phyloP scores from a whole-genome alignment of 306 rosid genomes.

The Cicer bijugum region DNA sequence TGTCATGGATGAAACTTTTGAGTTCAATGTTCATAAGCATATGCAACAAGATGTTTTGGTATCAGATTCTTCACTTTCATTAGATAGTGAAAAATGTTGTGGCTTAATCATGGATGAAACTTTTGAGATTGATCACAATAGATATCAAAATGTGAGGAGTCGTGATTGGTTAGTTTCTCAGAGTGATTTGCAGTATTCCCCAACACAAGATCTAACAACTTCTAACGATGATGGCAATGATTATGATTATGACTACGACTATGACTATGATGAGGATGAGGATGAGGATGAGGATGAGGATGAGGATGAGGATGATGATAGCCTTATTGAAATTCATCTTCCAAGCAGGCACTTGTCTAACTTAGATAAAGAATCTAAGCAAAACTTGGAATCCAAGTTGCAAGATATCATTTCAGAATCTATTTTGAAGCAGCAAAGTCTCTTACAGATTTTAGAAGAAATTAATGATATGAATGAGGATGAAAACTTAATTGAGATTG shows the following conservation, averaged over 20 bases:
- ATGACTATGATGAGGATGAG: not conserved
- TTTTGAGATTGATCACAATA: constrained; percentile 45
- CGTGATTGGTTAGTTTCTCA: constrained; percentile 39
- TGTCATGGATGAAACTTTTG: constrained; percentile 45
- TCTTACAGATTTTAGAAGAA: constrained; percentile 62
- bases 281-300: constrained; percentile 37
- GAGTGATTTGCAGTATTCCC: too few species aligned
- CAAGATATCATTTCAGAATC: constrained; percentile 52
- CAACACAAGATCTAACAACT: too few species aligned
- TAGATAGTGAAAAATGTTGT: constrained; percentile 57
- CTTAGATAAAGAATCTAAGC: constrained; percentile 47
- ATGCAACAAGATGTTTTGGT: constrained; percentile 29
- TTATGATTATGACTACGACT: constrained; percentile 28
- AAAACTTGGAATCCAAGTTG: constrained; percentile 44
- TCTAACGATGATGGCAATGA: constrained; percentile 44
- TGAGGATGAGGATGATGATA: constrained; percentile 52
- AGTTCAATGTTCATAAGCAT: constrained; percentile 35
- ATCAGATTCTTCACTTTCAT: constrained; percentile 55
- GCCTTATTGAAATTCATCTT: constrained; percentile 66
- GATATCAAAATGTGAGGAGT: constrained; percentile 34
- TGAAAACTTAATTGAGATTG: constrained; percentile 75
- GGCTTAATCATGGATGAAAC: constrained; percentile 45
- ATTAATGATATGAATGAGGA: constrained; percentile 67
- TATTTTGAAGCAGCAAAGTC: constrained; percentile 48
- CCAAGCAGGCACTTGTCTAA: constrained; percentile 50